Conservation (phyloP, 2,329 filamentous ascomycete genomes). For the Neofusicoccum parvum region DNA sequence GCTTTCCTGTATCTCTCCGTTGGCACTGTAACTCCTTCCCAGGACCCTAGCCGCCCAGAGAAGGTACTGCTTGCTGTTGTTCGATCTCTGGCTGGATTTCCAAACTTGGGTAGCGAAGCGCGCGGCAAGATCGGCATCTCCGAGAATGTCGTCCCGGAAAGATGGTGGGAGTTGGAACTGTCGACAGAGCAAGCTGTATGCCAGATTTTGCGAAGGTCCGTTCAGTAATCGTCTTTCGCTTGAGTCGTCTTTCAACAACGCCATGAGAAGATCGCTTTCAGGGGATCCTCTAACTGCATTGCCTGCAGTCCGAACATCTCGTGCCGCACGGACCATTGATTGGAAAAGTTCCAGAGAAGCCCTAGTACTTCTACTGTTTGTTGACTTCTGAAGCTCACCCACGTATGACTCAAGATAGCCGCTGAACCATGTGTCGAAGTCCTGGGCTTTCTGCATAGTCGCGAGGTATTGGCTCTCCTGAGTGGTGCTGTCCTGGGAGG, state of each 20-base stretch:
- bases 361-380: not conserved
- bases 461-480: slow-evolving; percentile 80
- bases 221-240: slow-evolving; percentile 67
- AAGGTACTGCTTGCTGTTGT: slow-evolving; percentile 69
- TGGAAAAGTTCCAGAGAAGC: slow-evolving; percentile 57
- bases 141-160: slow-evolving; percentile 67
- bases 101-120: slow-evolving; percentile 69
- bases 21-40: slow-evolving; percentile 66
- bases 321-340: slow-evolving; percentile 69
- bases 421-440: slow-evolving; percentile 78
- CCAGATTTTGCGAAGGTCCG: slow-evolving; percentile 67
- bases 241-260: slow-evolving; percentile 74
- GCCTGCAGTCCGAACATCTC: slow-evolving; percentile 66
- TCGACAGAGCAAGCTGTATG: slow-evolving; percentile 72
- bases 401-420: slow-evolving; percentile 64
- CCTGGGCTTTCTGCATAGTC: slow-evolving; percentile 73
- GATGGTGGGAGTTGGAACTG: slow-evolving; percentile 68
- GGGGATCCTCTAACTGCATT: slow-evolving; percentile 69
- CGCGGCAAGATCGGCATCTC: slow-evolving; percentile 65
- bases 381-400: slow-evolving; percentile 20
- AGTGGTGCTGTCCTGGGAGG: slow-evolving; percentile 75
- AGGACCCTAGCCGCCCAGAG: slow-evolving; percentile 85
- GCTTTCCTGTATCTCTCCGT: slow-evolving; percentile 1
- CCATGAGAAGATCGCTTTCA: slow-evolving; percentile 80
- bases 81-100: slow-evolving; percentile 70